Evolutionary conservation across 2,329 filamentous ascomycete species (phyloP).

Genomic region (Xylariaceae sp.): DNA sequence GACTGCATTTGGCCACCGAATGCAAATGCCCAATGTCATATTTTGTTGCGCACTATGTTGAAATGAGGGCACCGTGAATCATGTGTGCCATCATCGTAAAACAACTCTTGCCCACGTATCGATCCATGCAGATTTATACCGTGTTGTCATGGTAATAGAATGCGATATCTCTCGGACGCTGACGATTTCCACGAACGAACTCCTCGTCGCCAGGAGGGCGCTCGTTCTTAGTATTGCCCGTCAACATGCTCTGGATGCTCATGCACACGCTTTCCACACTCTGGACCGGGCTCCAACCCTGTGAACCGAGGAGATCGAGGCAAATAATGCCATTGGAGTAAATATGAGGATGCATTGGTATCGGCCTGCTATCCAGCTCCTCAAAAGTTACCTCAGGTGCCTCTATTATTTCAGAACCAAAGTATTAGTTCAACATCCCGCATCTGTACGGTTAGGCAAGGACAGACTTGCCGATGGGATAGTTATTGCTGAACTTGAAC

Average conservation of each 20-base stretch:
- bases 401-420: conserved; percentile 55
- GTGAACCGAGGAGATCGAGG: conserved; percentile 79
- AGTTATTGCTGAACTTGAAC: conserved; percentile 77
- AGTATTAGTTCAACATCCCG: conserved; percentile 8
- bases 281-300: conserved; percentile 95
- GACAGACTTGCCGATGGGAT: conserved; percentile 73
- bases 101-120: not conserved
- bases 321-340: conserved; percentile 99
- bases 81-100: conserved; percentile 1
- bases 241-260: conserved; percentile 97
- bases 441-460: not conserved
- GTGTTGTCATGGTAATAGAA: conserved; percentile 92
- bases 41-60: conserved; percentile 18
- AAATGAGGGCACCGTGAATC: conserved; percentile 2
- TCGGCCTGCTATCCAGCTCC: conserved; percentile 57
- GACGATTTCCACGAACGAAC: conserved; percentile 76
- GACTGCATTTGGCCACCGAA: not conserved
- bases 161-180: conserved; percentile 80
- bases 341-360: conserved; percentile 95
- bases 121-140: conserved; percentile 44
- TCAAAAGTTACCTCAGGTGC: conserved; percentile 92
- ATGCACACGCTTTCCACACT: conserved; percentile 97
- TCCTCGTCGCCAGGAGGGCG: conserved; percentile 84
- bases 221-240: conserved; percentile 88
- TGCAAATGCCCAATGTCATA: conserved; percentile 2